Evolutionary conservation across 1,139 yeast species (phyloP), one percentile per base, ranked within the genome.

Genomic region (Hyphopichia wangnamkhiaoensis): DNA sequence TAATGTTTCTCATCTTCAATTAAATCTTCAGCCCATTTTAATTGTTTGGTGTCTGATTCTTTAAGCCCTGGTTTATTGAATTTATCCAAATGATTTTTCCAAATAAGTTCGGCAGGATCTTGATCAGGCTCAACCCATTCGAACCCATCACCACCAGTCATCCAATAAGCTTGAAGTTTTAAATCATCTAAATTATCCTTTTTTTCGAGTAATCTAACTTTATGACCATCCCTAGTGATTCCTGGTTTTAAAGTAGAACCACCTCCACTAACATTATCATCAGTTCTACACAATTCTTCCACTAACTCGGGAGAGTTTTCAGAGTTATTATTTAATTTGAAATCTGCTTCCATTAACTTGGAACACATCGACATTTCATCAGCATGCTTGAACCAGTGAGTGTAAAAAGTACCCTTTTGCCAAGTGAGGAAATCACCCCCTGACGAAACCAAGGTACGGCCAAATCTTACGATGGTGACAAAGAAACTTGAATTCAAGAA

Each of bases 121-220:
- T 81, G 83, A 54, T 85, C 93, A 1, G 91, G 91, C 52, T 84
- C 93, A 5, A 75, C 81, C 87, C 91, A 86, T 45, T 79, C 84
- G 53, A 82, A 84, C 12, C 85, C 84, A 45, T 82, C 89, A 13
- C 90, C 90, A 10, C 84, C 84, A 40, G 78, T 68, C 55, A 83
- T 76, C 93, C 94, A 85, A 59, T 84, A 85, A 37, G 88, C 90
- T 52, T 84, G 81, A 52, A 82, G 59, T 63, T 75, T 71, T 36
- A 80, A 58, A 42, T 82, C 87, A 40, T 78, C 75, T 42, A 71
- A 53, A 45, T 71, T 71, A 45, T 71, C 77, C 43, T 63, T 71
- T 17, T 67, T 59, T 35, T 66, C 67, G 40, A 72, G 52, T 33
- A 71, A 59, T 41, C 77, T 56, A 34, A 71, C 59, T 44, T 67